These are phyloP conservation scores for Trichoderma breve DNA, from an alignment of 2,329 filamentous ascomycete genomes.

Conservation along the genomic window DNA sequence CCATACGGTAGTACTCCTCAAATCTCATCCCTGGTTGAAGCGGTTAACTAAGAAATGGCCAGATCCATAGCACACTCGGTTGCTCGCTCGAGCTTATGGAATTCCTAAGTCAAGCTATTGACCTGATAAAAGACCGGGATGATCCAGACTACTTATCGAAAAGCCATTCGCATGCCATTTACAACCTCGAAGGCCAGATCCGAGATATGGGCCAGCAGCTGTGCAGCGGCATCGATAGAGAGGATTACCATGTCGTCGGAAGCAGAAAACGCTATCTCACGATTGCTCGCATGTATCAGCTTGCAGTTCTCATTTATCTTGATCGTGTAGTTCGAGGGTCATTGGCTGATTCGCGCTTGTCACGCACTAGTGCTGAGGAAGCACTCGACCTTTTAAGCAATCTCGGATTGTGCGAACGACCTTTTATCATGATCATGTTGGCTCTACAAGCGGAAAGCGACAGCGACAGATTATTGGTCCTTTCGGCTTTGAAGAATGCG, in stretches of 20 bases:
- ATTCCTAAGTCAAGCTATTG: neutral
- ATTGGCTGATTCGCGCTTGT: constrained; percentile 1
- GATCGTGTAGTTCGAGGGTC: constrained; percentile 16
- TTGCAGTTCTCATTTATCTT: constrained; percentile 18
- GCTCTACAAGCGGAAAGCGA: constrained; percentile 9
- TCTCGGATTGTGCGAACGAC: constrained; percentile 14
- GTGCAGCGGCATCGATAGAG: constrained; percentile 14
- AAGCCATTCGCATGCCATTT: neutral
- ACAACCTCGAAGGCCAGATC: constrained; percentile 1
- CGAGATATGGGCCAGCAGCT: constrained; percentile 4
- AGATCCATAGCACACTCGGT: constrained; percentile 16
- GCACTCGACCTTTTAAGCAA: neutral
- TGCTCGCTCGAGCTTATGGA: constrained; percentile 19
- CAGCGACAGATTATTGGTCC: neutral
- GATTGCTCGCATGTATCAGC: constrained; percentile 16
- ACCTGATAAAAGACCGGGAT: neutral
- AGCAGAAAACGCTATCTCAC: constrained; percentile 8
- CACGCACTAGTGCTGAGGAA: constrained; percentile 10
- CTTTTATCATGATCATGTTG: constrained; percentile 14
- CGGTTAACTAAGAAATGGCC: neutral
- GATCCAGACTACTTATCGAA: neutral
- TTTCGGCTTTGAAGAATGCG: constrained; percentile 1
- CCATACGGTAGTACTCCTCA: neutral
- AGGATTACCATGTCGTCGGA: constrained; percentile 12
- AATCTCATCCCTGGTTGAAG: neutral